These are phyloP conservation scores for Aureobasidium sp. DNA, from an alignment of 2,329 filamentous ascomycete species.

Conservation along the genomic window DNA sequence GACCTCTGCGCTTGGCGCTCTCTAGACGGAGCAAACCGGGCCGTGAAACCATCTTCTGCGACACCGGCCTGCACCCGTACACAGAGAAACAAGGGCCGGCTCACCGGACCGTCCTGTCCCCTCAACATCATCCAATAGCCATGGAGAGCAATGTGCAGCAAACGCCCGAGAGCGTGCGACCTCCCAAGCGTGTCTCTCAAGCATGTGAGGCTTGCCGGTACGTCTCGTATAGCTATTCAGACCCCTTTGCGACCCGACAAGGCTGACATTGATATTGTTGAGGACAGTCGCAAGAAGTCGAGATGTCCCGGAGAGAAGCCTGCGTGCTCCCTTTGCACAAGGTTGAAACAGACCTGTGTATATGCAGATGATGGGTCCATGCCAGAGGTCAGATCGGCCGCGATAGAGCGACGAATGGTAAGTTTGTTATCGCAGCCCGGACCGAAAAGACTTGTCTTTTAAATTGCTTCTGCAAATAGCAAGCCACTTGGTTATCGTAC, in stretches of 20 bases:
- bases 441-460: neutral
- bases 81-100: neutral
- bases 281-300: conserved; percentile 11
- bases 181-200: conserved; percentile 10
- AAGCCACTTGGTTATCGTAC: neutral
- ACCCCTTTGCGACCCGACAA: neutral
- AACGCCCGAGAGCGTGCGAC: conserved; percentile 6
- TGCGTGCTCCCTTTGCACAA: conserved; percentile 2
- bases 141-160: conserved; percentile 9
- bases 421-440: neutral
- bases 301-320: conserved; percentile 15
- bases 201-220: conserved; percentile 13
- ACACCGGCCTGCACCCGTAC: neutral
- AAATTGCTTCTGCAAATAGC: neutral
- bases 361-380: conserved; percentile 10
- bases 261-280: neutral
- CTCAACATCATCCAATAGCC: conserved; percentile 9
- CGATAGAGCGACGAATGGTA: conserved; percentile 14
- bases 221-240: neutral
- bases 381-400: conserved; percentile 1
- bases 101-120: neutral
- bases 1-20: neutral
- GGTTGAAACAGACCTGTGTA: conserved; percentile 3
- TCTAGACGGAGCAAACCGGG: neutral
- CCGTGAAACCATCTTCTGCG: neutral